These are phyloP conservation scores for Pestalotiopsis sp. DNA, from an alignment of 2,329 filamentous ascomycete genomes.

Conservation along the genomic window DNA sequence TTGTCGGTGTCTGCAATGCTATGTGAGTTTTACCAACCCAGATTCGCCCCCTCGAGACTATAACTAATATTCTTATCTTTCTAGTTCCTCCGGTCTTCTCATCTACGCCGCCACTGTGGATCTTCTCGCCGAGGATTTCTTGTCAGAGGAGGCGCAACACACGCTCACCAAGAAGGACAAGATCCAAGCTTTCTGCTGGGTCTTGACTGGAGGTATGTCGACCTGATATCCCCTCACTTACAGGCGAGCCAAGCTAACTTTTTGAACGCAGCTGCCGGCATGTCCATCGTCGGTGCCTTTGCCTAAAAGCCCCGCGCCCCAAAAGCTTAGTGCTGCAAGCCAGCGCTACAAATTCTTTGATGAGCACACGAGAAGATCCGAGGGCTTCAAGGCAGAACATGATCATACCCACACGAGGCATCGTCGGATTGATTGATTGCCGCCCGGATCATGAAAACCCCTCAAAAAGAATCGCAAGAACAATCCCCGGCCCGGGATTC, in stretches of 20 bases:
- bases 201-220: constrained; percentile 48
- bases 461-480: not conserved
- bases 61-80: constrained; percentile 7
- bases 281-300: constrained; percentile 50
- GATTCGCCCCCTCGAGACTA: not conserved
- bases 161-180: constrained; percentile 54
- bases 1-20: constrained; percentile 67
- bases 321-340: too few species aligned
- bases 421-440: not conserved
- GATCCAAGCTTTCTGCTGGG: constrained; percentile 52
- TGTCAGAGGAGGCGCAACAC: constrained; percentile 57
- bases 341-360: too few species aligned
- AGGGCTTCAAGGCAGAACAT: too few species aligned
- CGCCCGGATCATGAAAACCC: not conserved
- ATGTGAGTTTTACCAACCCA: constrained; percentile 45
- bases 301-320: constrained; percentile 31
- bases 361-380: too few species aligned
- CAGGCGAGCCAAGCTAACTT: constrained; percentile 27
- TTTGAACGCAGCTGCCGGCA: constrained; percentile 37
- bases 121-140: constrained; percentile 65
- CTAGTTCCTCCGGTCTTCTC: constrained; percentile 59
- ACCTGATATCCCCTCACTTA: not conserved
- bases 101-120: constrained; percentile 66
- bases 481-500: constrained; percentile 10
- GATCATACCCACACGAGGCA: not conserved